Evolutionary conservation across 768 basidiomycete genomes (phyloP), one percentile per base, ranked within the genome.

Genomic region (Gelatoporia subvermispora): DNA sequence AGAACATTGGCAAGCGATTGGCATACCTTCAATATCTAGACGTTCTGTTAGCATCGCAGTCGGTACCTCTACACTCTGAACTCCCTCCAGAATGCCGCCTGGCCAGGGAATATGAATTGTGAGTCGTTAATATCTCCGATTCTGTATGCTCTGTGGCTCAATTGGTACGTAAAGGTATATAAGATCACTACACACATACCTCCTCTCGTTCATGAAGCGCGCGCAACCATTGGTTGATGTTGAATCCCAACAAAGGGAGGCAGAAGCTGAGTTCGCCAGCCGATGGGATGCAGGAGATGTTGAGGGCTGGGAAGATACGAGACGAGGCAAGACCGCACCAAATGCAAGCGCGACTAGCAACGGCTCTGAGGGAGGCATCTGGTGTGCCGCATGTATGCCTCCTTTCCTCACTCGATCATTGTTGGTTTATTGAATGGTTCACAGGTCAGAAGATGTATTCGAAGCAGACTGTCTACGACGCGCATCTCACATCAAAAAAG

Each of bases 401-500:
- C 3, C 13, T 41, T 41, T 41, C 39, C 43, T 17, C 48, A 37
- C 16, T 9, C 36, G 42, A 51, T 48, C 28, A 39, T 48, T 49
- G 44, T 44, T 35, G 38, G 2, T 46, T 25, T 35, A 34, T 48
- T 49, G 35, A 42, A 43, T 35, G 35, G 38, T 17, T 42, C 13
- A 2, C 59, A 97, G 94, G 94, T 65, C 93, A 97, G 68, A 96
- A 94, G 64, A 73, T 79, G 49, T 98, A 98, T 67, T 81, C 94
- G 11, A 99, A 97, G 66, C 91, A 97, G 66, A 97, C 96, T 0
- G 96, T 99, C 8, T 99, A 93, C 64, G 90, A 96, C 53, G 93
- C 93, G 2, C 96, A 98, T 64, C 67, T 98, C 44, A 92, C 84
- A 2, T 95, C 93, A 18, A 97, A 94, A 72, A 98, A 93, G 65